Percentiles rank a stretch among this genome's conserved stretches.
Evolutionary conservation across 2,329 filamentous ascomycete genomes (phyloP).

Genomic region (Pseudogymnoascus sp.): DNA sequence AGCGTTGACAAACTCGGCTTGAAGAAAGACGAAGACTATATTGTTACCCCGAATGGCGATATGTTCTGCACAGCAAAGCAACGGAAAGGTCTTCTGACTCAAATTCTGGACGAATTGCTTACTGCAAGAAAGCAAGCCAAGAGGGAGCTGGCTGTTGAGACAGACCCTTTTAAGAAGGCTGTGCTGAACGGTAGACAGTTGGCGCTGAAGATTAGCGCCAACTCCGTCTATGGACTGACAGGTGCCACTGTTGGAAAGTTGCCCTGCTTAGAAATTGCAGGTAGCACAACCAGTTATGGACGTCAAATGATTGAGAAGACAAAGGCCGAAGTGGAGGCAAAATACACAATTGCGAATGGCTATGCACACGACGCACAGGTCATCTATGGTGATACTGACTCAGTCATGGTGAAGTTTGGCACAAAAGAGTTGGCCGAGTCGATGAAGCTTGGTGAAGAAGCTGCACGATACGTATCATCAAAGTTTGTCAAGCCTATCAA

Average conservation of each 20-base stretch:
- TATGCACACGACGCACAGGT: conserved; percentile 93
- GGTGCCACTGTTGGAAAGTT: conserved; percentile 94
- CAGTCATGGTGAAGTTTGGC: conserved; percentile 99
- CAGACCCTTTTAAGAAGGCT: conserved; percentile 94
- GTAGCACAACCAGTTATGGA: conserved; percentile 93
- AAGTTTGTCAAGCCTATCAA: conserved; percentile 98
- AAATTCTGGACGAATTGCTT: conserved; percentile 92
- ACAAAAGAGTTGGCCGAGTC: conserved; percentile 77
- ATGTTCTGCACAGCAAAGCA: conserved; percentile 83
- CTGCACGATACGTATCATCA: conserved; percentile 75
- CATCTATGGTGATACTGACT: conserved; percentile 98
- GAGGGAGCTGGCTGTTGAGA: conserved; percentile 79
- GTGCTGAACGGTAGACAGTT: conserved; percentile 95
- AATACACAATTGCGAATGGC: conserved; percentile 87
- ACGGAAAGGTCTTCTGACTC: conserved; percentile 83
- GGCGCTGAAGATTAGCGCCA: conserved; percentile 92
- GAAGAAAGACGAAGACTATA: conserved; percentile 89
- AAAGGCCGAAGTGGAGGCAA: conserved; percentile 86
- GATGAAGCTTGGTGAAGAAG: conserved; percentile 94
- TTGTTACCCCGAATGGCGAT: conserved; percentile 90
- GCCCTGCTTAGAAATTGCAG: conserved; percentile 89
- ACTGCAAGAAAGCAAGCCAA: conserved; percentile 92
- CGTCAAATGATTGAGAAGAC: conserved; percentile 99
- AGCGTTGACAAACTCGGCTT: conserved; percentile 69
- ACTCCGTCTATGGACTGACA: conserved; percentile 95